phyloP scores from a whole-genome alignment of 345 rosid species.

The Gossypium mustelinum region DNA sequence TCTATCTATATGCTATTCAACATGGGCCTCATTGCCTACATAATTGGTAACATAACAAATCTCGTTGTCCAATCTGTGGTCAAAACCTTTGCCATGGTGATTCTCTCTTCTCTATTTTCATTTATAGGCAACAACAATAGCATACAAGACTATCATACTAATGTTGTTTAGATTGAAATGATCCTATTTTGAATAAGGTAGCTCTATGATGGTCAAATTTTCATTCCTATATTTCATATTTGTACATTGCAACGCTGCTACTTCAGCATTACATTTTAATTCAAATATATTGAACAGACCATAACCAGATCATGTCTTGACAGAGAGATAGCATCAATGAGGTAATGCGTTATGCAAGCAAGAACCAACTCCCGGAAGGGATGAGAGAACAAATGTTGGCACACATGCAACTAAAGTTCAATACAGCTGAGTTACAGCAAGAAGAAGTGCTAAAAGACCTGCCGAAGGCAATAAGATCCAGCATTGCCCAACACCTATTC shows the following conservation, averaged over 20 bases:
- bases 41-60: constrained; percentile 92
- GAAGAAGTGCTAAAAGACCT: constrained; percentile 77
- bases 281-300: not conserved
- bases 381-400: constrained; percentile 88
- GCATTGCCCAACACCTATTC: constrained; percentile 82
- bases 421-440: constrained; percentile 76
- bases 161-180: not conserved
- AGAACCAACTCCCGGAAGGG: constrained; percentile 77
- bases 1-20: constrained; percentile 84
- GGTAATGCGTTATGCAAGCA: constrained; percentile 67
- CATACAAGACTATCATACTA: not conserved
- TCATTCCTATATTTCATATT: not conserved
- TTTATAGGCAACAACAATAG: not conserved
- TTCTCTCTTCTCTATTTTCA: constrained; percentile 2
- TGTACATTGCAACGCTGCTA: not conserved
- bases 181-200: not conserved
- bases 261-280: not conserved
- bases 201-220: too few relatives aligned
- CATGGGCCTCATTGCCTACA: constrained; percentile 79
- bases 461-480: constrained; percentile 86
- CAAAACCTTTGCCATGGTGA: constrained; percentile 70
- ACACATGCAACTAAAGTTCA: constrained; percentile 89
- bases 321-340: constrained; percentile 82
- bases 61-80: constrained; percentile 75
- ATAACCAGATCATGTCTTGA: constrained; percentile 8